These are phyloP conservation scores for Aegilops umbellulata DNA, from an alignment of 176 grass and related monocot species.

Conservation along the genomic window DNA sequence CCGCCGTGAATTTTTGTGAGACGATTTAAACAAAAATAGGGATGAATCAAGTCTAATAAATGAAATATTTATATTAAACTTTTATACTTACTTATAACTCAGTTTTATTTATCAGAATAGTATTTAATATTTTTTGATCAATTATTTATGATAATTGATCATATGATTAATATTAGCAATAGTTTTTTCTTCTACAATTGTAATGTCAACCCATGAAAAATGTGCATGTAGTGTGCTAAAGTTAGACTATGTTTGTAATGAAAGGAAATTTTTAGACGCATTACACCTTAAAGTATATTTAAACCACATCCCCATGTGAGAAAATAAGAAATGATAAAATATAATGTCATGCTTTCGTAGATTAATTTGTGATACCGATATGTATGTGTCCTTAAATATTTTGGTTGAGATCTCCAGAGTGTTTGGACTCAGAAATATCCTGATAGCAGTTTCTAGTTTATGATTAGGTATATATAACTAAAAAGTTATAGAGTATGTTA, in stretches of 20 bases:
- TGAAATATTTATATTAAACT: neutral
- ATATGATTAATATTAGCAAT: neutral
- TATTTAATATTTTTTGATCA: neutral
- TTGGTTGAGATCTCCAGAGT: neutral
- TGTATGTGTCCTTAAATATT: neutral
- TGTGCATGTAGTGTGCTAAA: neutral
- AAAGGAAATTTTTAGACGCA: neutral
- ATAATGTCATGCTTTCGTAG: neutral
- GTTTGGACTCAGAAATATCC: neutral
- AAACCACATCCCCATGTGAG: neutral
- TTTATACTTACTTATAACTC: neutral
- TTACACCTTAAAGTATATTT: neutral
- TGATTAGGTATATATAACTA: neutral
- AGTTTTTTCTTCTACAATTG: neutral
- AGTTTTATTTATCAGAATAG: neutral
- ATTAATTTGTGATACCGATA: neutral
- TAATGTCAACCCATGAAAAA: neutral
- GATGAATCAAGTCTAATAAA: rapidly evolving
- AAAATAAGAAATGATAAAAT: neutral
- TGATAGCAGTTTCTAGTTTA: neutral
- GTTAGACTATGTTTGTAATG: neutral
- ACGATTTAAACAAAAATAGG: neutral
- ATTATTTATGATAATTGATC: neutral
- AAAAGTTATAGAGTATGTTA: neutral
- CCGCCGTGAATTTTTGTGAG: no score